Conservation (phyloP, 345 rosid species). For the Sisymbrium irio region DNA sequence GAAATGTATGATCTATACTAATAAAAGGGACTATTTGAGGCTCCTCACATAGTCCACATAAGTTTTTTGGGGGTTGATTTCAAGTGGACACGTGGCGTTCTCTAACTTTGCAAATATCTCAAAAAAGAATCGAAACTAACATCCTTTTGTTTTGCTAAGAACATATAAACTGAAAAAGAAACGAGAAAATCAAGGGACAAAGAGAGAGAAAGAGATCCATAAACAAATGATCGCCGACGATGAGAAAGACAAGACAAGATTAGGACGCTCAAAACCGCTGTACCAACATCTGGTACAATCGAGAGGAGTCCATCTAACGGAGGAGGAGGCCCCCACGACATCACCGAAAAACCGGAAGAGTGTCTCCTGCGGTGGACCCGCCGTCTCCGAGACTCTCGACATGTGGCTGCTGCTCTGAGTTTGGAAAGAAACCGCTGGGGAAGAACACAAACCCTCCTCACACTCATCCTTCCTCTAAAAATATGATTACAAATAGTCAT, state of each 20-base stretch:
- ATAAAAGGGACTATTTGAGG: too few species aligned
- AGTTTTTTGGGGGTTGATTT: too few species aligned
- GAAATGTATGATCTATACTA: too few species aligned
- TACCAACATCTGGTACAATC: constrained; percentile 34
- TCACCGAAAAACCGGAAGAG: constrained; percentile 73
- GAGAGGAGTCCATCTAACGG: constrained; percentile 87
- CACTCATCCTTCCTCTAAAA: too few species aligned
- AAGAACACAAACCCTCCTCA: too few species aligned
- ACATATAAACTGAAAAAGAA: too few species aligned
- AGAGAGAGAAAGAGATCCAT: constrained; percentile 34
- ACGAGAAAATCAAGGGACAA: constrained; percentile 6
- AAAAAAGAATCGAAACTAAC: too few species aligned
- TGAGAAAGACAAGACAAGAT: constrained; percentile 40
- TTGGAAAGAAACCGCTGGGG: constrained; percentile 49
- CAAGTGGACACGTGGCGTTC: too few species aligned
- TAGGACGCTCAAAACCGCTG: constrained; percentile 38
- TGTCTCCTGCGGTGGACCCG: constrained; percentile 81
- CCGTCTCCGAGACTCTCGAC: constrained; percentile 86
- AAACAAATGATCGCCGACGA: constrained; percentile 23
- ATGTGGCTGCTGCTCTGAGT: constrained; percentile 78
- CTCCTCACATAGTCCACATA: too few species aligned
- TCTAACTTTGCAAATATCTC: too few species aligned
- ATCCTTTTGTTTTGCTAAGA: too few species aligned
- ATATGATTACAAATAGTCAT: too few species aligned
- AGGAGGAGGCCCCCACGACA: constrained; percentile 50